These are phyloP conservation scores for Coemansia sp. DNA, from an alignment of 192 early-diverging fungal genomes.

Conservation along the genomic window DNA sequence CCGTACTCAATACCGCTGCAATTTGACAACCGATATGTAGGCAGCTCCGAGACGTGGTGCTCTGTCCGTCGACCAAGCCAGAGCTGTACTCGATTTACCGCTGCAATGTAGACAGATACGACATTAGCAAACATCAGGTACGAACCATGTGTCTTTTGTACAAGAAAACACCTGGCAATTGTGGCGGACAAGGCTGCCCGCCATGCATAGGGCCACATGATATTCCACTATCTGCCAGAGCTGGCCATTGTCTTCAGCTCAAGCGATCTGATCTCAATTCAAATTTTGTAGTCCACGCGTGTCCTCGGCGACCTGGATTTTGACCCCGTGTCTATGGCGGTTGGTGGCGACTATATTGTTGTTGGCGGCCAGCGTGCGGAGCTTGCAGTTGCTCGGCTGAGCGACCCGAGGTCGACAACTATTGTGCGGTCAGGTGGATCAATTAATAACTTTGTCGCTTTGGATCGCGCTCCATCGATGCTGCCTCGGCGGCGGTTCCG, in stretches of 20 bases:
- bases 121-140: slow-evolving; percentile 54
- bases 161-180: neutral
- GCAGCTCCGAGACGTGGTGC: slow-evolving; percentile 89
- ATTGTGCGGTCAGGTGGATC: slow-evolving; percentile 39
- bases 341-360: slow-evolving; percentile 80
- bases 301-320: slow-evolving; percentile 74
- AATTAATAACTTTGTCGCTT: slow-evolving; percentile 51
- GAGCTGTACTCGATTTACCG: slow-evolving; percentile 77
- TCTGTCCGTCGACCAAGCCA: slow-evolving; percentile 67
- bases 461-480: slow-evolving; percentile 32
- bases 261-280: neutral
- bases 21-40: slow-evolving; percentile 41
- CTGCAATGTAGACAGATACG: slow-evolving; percentile 56
- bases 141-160: neutral
- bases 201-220: slow-evolving; percentile 14
- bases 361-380: slow-evolving; percentile 90
- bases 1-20: neutral
- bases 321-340: slow-evolving; percentile 73
- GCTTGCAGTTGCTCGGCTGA: slow-evolving; percentile 66
- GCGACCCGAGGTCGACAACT: slow-evolving; percentile 29
- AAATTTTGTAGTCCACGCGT: slow-evolving; percentile 52
- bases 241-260: neutral
- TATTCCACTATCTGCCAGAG: slow-evolving; percentile 6
- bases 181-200: neutral
- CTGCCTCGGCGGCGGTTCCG: slow-evolving; percentile 38